phyloP scores from a whole-genome alignment of 2,329 filamentous ascomycete species.

The Lachnellula arida region DNA sequence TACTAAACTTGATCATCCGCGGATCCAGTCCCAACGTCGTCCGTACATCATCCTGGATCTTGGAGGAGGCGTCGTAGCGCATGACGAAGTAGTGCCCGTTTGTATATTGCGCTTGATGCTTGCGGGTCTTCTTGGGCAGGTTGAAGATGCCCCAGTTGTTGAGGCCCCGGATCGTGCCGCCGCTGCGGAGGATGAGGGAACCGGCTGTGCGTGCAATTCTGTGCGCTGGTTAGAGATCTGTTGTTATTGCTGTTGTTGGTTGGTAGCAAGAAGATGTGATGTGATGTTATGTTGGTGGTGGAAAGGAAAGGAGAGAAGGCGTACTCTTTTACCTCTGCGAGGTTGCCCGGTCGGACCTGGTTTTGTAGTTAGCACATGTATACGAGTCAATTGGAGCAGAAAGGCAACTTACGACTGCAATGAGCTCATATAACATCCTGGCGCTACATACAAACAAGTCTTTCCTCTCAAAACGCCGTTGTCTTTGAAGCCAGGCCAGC shows the following conservation, averaged over 20 bases:
- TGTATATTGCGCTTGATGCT: conserved; percentile 78
- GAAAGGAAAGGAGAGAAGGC: conserved; percentile 24
- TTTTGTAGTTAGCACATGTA: conserved; percentile 15
- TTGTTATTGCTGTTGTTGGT: background rate
- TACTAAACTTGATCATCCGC: conserved; percentile 78
- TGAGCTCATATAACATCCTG: conserved; percentile 94
- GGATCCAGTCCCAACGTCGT: conserved; percentile 80
- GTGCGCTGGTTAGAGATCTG: conserved; percentile 8
- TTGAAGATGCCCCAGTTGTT: conserved; percentile 94
- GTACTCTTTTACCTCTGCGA: conserved; percentile 94
- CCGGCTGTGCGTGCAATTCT: conserved; percentile 88
- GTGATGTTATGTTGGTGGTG: background rate
- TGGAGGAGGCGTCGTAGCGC: conserved; percentile 79
- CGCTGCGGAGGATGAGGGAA: conserved; percentile 72
- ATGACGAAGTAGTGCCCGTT: conserved; percentile 96
- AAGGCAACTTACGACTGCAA: conserved; percentile 71
- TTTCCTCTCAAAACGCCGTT: background rate
- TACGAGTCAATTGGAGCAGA: background rate
- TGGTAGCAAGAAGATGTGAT: background rate
- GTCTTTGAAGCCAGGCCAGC: background rate
- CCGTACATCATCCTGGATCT: conserved; percentile 70
- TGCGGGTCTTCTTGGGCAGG: conserved; percentile 72
- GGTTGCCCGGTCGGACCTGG: conserved; percentile 86
- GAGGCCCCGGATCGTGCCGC: conserved; percentile 86
- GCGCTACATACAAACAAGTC: conserved; percentile 17